These are phyloP conservation scores for Hirschfeldia incana DNA, from an alignment of 345 rosid species.

Conservation along the genomic window DNA sequence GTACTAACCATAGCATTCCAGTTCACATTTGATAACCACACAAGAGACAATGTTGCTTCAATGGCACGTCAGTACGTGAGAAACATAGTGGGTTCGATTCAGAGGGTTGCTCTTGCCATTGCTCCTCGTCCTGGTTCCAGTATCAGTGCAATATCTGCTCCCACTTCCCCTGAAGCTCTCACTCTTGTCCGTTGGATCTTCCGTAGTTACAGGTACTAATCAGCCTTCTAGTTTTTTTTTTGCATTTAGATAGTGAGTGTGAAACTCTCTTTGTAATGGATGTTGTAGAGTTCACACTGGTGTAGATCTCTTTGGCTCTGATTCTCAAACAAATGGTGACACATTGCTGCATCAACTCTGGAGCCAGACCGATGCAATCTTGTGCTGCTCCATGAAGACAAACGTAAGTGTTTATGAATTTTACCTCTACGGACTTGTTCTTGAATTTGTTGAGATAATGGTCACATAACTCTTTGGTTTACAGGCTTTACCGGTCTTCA, in stretches of 20 bases:
- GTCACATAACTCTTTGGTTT: slow-evolving; percentile 1
- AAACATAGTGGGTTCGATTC: slow-evolving; percentile 86
- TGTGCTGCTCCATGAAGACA: slow-evolving; percentile 93
- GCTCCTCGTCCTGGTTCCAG: slow-evolving; percentile 59
- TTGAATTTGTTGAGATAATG: background rate
- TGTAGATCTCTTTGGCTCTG: slow-evolving; percentile 58
- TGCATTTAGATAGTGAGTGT: no score
- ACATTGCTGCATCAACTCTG: slow-evolving; percentile 81
- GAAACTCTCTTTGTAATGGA: background rate
- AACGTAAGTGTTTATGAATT: slow-evolving; percentile 60
- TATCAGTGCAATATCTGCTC: slow-evolving; percentile 56
- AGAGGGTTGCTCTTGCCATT: slow-evolving; percentile 97
- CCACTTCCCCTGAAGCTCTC: slow-evolving; percentile 91
- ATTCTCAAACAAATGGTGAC: slow-evolving; percentile 55
- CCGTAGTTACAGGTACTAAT: slow-evolving; percentile 77
- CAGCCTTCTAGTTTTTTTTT: background rate
- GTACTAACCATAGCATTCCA: slow-evolving; percentile 95
- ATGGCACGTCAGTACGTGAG: slow-evolving; percentile 97
- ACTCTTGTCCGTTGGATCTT: slow-evolving; percentile 83
- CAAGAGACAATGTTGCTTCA: slow-evolving; percentile 81
- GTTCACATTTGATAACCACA: slow-evolving; percentile 77
- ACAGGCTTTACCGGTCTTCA: slow-evolving; percentile 82
- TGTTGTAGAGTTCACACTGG: slow-evolving; percentile 66
- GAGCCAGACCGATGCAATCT: slow-evolving; percentile 80
- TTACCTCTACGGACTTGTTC: background rate